These are phyloP conservation scores for Trichoderma afroharzianum DNA, from an alignment of 2,329 filamentous ascomycete genomes.

Conservation along the genomic window DNA sequence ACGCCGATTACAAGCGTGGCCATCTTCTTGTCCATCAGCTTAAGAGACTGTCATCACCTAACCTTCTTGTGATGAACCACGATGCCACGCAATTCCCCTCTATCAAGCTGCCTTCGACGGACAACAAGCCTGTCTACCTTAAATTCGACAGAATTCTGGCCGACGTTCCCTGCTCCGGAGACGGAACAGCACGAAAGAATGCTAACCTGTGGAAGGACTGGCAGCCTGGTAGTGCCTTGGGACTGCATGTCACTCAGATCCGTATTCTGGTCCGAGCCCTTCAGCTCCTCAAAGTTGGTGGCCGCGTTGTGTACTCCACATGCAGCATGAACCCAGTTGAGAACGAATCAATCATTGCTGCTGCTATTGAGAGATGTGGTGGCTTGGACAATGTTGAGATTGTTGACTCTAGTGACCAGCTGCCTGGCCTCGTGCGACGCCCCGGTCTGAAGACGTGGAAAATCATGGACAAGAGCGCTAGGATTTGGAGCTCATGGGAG, in stretches of 20 bases:
- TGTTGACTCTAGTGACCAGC: conserved; percentile 73
- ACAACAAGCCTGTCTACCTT: conserved; percentile 66
- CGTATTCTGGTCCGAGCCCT: conserved; percentile 87
- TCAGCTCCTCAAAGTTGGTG: conserved; percentile 93
- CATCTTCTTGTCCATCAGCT: conserved; percentile 98
- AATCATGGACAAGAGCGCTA: conserved; percentile 82
- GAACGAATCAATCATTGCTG: conserved; percentile 87
- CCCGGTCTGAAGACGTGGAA: conserved; percentile 80
- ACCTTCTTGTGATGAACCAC: conserved; percentile 95
- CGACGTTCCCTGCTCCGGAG: conserved; percentile 94
- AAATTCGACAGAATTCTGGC: conserved; percentile 97
- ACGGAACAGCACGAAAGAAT: conserved; percentile 93
- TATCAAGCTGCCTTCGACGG: conserved; percentile 68
- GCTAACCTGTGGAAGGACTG: conserved; percentile 92
- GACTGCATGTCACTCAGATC: conserved; percentile 81
- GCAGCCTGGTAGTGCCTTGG: conserved; percentile 81
- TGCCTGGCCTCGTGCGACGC: conserved; percentile 72
- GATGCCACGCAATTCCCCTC: conserved; percentile 95
- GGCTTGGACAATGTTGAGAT: conserved; percentile 78
- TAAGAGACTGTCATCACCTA: conserved; percentile 93
- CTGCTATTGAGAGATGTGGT: conserved; percentile 86
- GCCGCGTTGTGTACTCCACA: conserved; percentile 93
- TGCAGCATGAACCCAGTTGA: conserved; percentile 99
- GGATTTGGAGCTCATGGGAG: conserved; percentile 76
- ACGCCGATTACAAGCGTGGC: conserved; percentile 92